phyloP scores from a whole-genome alignment of 23 red algal genomes.

The Gracilaria domingensis region DNA sequence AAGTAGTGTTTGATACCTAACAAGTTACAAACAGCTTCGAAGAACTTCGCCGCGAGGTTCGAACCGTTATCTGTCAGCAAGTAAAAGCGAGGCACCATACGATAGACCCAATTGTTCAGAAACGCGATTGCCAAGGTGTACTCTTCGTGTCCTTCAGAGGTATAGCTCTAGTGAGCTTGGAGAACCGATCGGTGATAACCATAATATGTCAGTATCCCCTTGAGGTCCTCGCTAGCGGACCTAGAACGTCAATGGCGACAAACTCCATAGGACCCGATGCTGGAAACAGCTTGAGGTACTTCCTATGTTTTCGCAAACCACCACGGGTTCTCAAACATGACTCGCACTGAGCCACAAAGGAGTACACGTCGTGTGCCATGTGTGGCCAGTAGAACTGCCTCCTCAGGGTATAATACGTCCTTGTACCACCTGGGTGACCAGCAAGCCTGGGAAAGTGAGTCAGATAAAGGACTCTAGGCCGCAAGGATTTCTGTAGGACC shows the following conservation, averaged over 20 bases:
- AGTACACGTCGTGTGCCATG: conserved; percentile 34
- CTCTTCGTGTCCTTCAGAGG: conserved; percentile 27
- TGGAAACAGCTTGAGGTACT: conserved; percentile 40
- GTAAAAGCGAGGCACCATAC: conserved; percentile 24
- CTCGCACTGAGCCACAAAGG: conserved; percentile 1
- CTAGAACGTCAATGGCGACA: conserved; percentile 33
- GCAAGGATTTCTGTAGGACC: conserved; percentile 6
- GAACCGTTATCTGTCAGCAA: conserved; percentile 44
- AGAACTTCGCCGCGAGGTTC: conserved; percentile 35
- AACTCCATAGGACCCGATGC: conserved; percentile 41
- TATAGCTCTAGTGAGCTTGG: conserved; percentile 34
- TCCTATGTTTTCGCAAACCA: conserved; percentile 19
- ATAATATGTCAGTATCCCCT: conserved; percentile 21
- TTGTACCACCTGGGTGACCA: conserved; percentile 36
- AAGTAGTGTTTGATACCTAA: conserved; percentile 23
- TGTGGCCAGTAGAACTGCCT: conserved; percentile 58
- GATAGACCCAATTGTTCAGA: conserved; percentile 29
- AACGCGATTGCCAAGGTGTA: conserved; percentile 10
- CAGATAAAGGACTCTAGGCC: conserved; percentile 13
- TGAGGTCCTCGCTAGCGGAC: conserved; percentile 22
- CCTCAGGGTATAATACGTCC: conserved; percentile 44
- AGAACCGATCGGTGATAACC: conserved; percentile 51
- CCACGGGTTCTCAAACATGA: conserved; percentile 16
- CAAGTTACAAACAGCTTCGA: conserved; percentile 28
- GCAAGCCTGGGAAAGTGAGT: neutral